A percentile compares a stretch with the other conserved stretches of the same genome.
Evolutionary conservation across 768 basidiomycete species (phyloP).

Genomic region (Tylopilus rubrobrunneus): DNA sequence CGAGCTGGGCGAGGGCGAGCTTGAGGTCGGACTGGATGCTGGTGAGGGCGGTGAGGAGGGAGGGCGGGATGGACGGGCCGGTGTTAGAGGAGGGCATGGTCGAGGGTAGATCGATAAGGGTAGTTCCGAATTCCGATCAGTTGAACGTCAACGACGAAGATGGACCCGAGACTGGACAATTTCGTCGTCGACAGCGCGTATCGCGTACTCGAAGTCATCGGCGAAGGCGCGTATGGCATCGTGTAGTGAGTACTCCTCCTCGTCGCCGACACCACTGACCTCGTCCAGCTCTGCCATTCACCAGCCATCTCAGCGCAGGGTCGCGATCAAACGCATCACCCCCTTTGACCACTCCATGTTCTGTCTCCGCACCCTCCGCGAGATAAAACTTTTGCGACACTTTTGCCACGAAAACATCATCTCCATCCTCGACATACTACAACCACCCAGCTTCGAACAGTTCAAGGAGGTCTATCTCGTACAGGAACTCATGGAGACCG

Average conservation of each 20-base stretch:
- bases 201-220: slow-evolving; percentile 77
- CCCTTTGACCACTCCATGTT: slow-evolving; percentile 97
- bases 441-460: slow-evolving; percentile 65
- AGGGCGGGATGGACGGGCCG: neutral
- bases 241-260: slow-evolving; percentile 51
- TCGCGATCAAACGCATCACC: slow-evolving; percentile 94
- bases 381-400: slow-evolving; percentile 91
- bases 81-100: neutral
- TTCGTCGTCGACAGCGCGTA: slow-evolving; percentile 58
- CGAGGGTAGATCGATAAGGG: neutral
- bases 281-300: slow-evolving; percentile 66
- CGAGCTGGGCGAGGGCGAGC: no score
- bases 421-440: slow-evolving; percentile 90
- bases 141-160: slow-evolving; percentile 5
- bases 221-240: slow-evolving; percentile 94
- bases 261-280: neutral
- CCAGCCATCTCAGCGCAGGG: slow-evolving; percentile 70
- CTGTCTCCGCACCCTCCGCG: slow-evolving; percentile 75
- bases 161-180: slow-evolving; percentile 34
- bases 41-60: neutral
- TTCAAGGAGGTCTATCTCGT: slow-evolving; percentile 85
- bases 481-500: slow-evolving; percentile 85
- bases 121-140: slow-evolving; percentile 22
- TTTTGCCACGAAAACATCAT: slow-evolving; percentile 89
- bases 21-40: no score